Conservation (phyloP, 208 protist species). For the Spongospora subterranea region DNA sequence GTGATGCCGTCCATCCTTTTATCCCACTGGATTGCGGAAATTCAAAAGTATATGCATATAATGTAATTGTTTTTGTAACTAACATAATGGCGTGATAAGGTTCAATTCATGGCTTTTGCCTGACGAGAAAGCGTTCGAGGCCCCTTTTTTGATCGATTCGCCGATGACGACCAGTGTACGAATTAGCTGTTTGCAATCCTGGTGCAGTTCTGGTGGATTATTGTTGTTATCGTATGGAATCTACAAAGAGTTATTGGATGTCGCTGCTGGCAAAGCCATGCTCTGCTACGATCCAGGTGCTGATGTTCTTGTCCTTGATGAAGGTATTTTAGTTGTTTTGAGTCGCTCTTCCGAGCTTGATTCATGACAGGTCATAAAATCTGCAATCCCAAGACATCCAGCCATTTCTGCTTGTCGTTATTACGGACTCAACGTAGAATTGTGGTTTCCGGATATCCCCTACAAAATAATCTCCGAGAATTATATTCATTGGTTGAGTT, state of each 20-base stretch:
- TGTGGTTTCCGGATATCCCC: constrained; percentile 21
- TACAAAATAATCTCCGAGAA: constrained; percentile 36
- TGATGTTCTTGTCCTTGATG: background rate
- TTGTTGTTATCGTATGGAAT: background rate
- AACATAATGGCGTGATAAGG: background rate
- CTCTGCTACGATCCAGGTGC: background rate
- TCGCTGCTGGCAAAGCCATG: background rate
- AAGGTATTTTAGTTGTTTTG: background rate
- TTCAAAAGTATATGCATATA: background rate
- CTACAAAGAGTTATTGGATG: background rate
- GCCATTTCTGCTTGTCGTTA: background rate
- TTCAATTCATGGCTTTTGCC: background rate
- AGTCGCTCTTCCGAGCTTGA: background rate
- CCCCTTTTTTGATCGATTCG: background rate
- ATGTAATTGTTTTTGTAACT: too few relatives aligned
- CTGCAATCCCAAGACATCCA: background rate
- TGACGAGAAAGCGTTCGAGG: background rate
- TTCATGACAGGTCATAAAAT: background rate
- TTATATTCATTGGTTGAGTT: constrained; percentile 16
- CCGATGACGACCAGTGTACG: background rate
- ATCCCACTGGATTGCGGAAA: background rate
- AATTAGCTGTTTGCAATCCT: background rate
- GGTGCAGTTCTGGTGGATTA: background rate
- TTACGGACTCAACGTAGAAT: background rate
- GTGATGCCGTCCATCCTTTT: background rate